Percentiles rank a stretch among this genome's conserved stretches.
Evolutionary conservation across 257 asterid species (phyloP).

Genomic region (Solanum chiquidenum): DNA sequence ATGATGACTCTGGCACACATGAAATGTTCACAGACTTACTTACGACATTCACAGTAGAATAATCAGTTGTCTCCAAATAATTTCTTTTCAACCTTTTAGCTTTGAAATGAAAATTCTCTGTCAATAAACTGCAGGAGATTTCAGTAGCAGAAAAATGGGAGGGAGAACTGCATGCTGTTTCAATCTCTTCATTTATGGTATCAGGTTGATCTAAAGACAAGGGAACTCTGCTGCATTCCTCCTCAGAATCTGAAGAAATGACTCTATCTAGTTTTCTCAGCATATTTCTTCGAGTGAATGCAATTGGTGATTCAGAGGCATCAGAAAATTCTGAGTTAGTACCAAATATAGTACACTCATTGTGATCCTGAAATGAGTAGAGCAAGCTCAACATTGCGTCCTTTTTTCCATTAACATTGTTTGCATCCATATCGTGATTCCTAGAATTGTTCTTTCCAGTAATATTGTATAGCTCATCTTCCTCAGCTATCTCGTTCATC

Average conservation of each 20-base stretch:
- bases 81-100: slow-evolving; percentile 29
- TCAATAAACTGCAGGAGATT: slow-evolving; percentile 15
- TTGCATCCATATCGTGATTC: slow-evolving; percentile 18
- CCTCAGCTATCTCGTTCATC: slow-evolving; percentile 18
- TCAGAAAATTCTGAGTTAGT: slow-evolving; percentile 29
- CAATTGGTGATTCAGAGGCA: slow-evolving; percentile 54
- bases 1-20: slow-evolving; percentile 51
- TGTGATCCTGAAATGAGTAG: slow-evolving; percentile 27
- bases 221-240: slow-evolving; percentile 37
- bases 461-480: slow-evolving; percentile 18
- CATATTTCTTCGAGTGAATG: slow-evolving; percentile 26
- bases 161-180: slow-evolving; percentile 15
- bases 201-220: slow-evolving; percentile 23
- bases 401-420: slow-evolving; percentile 44
- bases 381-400: slow-evolving; percentile 57
- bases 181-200: slow-evolving; percentile 17
- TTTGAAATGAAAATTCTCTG: slow-evolving; percentile 22
- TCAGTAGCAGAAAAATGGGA: slow-evolving; percentile 22
- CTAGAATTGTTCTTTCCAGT: slow-evolving; percentile 1
- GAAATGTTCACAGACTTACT: slow-evolving; percentile 31
- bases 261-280: slow-evolving; percentile 48
- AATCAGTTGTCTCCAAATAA: slow-evolving; percentile 19
- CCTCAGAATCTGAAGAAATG: slow-evolving; percentile 79
- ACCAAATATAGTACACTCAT: slow-evolving; percentile 33
- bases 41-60: slow-evolving; percentile 22